Base-by-base conservation (phyloP, 495 filamentous ascomycete genomes). In the Evansstolkia leycettana region DNA sequence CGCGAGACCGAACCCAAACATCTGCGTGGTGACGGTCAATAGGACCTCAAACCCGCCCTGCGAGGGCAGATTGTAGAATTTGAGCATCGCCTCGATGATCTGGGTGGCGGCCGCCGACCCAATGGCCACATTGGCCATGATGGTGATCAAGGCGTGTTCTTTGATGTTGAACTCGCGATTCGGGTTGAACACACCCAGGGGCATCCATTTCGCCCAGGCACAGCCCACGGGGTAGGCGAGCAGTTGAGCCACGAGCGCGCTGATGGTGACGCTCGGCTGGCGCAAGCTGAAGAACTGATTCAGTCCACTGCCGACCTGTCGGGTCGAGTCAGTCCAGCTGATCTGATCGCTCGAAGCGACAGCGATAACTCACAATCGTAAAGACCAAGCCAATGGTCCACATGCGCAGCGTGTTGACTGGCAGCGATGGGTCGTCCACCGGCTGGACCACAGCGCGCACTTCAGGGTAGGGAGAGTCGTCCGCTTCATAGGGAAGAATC, bases 141-240 rank as follows among this genome's bases (percentile, higher is more conserved):
- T 75, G 5, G 79, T 78, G 41, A 87, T 82, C 41, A 87, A 61
- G 5, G 76, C 70, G 61, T 87, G 82, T 47, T 84, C 80, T 47
- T 87, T 87, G 54, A 83, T 73, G 51, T 84, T 87, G 59, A 87
- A 87, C 28, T 64, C 45, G 59, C 74, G 78, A 8, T 81, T 76
- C 5, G 78, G 78, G 41, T 84, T 84, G 20, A 83, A 42, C 17
- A 66, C 50, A 17, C 63, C 63, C 6, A 64, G 41, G 8, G 80
- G 80, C 46, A 78, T 55, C 40, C 60, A 57, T 34, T 55, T 58
- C 3, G 67, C 64, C 72, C 72, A 77, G 14, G 58, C 71, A 23
- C 75, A 72, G 7, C 81, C 80, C 1, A 84, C 51, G 4, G 78
- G 76, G 60, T 78, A 86, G 1, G 81, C 76, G 33, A 83, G 55